phyloP scores from a whole-genome alignment of 176 grass and related monocot species.

The Oryza officinalis region DNA sequence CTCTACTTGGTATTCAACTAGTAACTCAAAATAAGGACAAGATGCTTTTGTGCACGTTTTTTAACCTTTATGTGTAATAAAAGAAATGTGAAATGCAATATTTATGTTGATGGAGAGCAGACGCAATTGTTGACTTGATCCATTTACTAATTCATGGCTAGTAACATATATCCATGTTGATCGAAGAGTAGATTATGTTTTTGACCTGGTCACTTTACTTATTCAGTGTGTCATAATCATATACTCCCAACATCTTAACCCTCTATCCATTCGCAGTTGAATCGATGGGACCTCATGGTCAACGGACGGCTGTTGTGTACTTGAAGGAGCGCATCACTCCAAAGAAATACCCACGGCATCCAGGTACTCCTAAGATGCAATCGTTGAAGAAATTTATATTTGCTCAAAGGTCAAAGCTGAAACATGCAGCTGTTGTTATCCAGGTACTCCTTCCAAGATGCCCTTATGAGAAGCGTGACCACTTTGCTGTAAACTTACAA shows the following conservation, averaged over 20 bases:
- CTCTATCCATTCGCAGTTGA: conserved; percentile 52
- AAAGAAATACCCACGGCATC: conserved; percentile 71
- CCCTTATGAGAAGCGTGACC: conserved; percentile 66
- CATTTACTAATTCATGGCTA: background rate
- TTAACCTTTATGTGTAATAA: background rate
- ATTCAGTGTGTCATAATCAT: background rate
- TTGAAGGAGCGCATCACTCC: conserved; percentile 61
- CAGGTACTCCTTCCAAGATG: conserved; percentile 78
- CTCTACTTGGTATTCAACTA: background rate
- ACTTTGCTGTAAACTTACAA: background rate
- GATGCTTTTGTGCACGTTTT: background rate
- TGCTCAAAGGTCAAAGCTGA: background rate
- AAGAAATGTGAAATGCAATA: background rate
- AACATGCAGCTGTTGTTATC: conserved; percentile 11
- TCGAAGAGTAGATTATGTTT: background rate
- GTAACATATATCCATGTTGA: conserved; percentile 2
- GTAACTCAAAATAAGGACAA: background rate
- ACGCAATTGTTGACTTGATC: background rate
- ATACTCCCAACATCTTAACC: background rate
- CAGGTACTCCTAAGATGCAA: conserved; percentile 61
- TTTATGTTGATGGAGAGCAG: background rate
- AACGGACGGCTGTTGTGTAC: conserved; percentile 74
- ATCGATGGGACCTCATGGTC: conserved; percentile 77
- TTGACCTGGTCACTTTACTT: background rate
- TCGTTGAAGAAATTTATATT: background rate